These are phyloP conservation scores for Wickerhamomyces rabaulensis DNA, from an alignment of 805 yeast species.

Conservation along the genomic window DNA sequence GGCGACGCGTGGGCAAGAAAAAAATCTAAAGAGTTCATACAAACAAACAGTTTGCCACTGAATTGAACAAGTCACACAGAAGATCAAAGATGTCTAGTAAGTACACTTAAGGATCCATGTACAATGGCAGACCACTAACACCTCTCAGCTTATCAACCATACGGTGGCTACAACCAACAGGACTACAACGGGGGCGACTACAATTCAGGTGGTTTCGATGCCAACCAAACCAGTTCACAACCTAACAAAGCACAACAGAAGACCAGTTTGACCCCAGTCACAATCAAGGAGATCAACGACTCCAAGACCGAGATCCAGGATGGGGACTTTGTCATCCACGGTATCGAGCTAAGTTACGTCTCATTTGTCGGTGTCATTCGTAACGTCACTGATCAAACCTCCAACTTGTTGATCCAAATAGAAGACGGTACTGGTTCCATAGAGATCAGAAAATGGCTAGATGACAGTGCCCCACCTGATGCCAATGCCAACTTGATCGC, in stretches of 20 bases:
- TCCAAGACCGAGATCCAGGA: constrained; percentile 58
- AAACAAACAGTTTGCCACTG: neutral
- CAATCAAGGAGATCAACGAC: constrained; percentile 66
- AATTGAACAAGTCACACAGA: neutral
- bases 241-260: constrained; percentile 25
- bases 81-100: constrained; percentile 8
- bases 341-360: constrained; percentile 57
- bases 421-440: constrained; percentile 77
- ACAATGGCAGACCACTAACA: constrained; percentile 1
- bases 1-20: constrained; percentile 1
- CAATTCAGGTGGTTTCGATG: constrained; percentile 32
- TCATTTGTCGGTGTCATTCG: constrained; percentile 69
- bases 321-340: constrained; percentile 56
- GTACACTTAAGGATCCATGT: no score
- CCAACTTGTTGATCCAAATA: constrained; percentile 50
- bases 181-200: constrained; percentile 17
- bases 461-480: constrained; percentile 33
- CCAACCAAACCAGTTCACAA: constrained; percentile 29
- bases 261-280: constrained; percentile 54
- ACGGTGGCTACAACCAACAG: constrained; percentile 27
- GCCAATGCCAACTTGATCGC: constrained; percentile 31
- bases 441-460: constrained; percentile 62
- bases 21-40: neutral
- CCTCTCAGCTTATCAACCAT: constrained; percentile 30
- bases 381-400: constrained; percentile 52